Conservation (phyloP, 768 basidiomycete genomes). For the Candolleomyces efflorescens region DNA sequence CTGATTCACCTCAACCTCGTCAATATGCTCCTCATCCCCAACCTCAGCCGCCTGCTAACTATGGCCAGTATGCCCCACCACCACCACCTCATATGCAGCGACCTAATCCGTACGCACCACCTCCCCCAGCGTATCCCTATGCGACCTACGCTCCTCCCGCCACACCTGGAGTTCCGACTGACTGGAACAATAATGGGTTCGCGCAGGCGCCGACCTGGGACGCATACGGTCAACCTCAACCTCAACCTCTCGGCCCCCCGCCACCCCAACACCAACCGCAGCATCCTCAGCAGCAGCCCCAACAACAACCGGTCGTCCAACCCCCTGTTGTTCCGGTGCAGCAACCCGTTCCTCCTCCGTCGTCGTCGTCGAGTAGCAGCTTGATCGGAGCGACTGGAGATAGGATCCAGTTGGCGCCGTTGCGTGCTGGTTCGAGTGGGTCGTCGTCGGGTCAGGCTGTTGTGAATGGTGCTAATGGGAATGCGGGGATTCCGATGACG, state of each 20-base stretch:
- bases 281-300: conserved; percentile 16
- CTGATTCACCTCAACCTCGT: conserved; percentile 8
- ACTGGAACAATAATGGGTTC: conserved; percentile 20
- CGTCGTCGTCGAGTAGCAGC: conserved; percentile 9
- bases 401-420: conserved; percentile 55
- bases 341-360: background rate
- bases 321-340: background rate
- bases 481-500: conserved; percentile 10
- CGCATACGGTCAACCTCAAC: conserved; percentile 14
- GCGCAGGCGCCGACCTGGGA: conserved; percentile 10
- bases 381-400: conserved; percentile 24
- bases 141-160: conserved; percentile 12
- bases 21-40: conserved; percentile 14
- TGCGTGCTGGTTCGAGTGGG: conserved; percentile 25
- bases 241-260: conserved; percentile 9
- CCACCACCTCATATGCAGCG: conserved; percentile 17
- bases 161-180: conserved; percentile 8
- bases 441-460: background rate
- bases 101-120: conserved; percentile 20
- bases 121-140: conserved; percentile 15
- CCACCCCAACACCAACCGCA: conserved; percentile 13
- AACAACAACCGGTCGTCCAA: conserved; percentile 7
- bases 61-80: conserved; percentile 14
- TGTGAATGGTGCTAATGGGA: conserved; percentile 5
- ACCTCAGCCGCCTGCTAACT: conserved; percentile 13